Conservation (phyloP, 2,329 filamentous ascomycete genomes). For the Cryphonectria japonica region DNA sequence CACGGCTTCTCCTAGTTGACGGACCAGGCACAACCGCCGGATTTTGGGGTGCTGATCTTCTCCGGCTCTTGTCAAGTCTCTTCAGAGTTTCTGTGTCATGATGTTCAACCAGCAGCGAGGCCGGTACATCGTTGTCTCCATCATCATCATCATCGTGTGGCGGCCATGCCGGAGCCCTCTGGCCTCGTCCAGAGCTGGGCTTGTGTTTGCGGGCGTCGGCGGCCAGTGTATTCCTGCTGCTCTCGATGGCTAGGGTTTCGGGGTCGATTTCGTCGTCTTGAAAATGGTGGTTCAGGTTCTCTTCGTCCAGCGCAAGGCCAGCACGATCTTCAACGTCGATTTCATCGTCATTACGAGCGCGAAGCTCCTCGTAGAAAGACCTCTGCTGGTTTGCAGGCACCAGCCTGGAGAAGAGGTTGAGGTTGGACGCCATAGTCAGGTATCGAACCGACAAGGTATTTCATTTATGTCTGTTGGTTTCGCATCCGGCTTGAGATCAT, state of each 20-base stretch:
- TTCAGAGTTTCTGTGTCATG: constrained; percentile 39
- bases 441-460: constrained; percentile 13
- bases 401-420: constrained; percentile 54
- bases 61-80: constrained; percentile 31
- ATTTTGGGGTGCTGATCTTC: constrained; percentile 32
- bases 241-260: constrained; percentile 47
- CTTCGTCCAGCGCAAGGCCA: constrained; percentile 53
- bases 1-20: constrained; percentile 48
- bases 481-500: constrained; percentile 14
- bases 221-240: constrained; percentile 47
- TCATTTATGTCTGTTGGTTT: constrained; percentile 17
- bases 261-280: constrained; percentile 53
- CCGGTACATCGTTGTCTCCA: constrained; percentile 64
- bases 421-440: constrained; percentile 49
- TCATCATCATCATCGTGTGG: constrained; percentile 57
- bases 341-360: constrained; percentile 42
- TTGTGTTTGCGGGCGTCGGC: constrained; percentile 17
- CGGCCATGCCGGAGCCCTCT: constrained; percentile 33
- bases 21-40: constrained; percentile 43
- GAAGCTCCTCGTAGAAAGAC: constrained; percentile 56
- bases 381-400: constrained; percentile 40
- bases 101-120: constrained; percentile 64
- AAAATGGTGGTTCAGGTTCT: constrained; percentile 57
- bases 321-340: constrained; percentile 47
- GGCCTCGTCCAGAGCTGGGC: constrained; percentile 4